These are phyloP conservation scores for Magnolia officinalis DNA, from an alignment of 164 flowering plant genomes.

Conservation along the genomic window DNA sequence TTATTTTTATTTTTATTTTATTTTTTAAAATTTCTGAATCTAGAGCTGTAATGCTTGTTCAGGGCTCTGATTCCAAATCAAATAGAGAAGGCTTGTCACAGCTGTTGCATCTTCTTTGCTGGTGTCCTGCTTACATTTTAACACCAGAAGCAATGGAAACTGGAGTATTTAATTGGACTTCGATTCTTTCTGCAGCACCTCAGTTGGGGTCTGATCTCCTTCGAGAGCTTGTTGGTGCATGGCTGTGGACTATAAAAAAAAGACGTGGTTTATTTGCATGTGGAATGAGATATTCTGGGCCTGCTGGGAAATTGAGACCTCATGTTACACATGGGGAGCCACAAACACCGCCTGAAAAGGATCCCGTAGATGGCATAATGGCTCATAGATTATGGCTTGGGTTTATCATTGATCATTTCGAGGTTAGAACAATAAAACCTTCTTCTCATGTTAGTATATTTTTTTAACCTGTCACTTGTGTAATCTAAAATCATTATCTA, in stretches of 20 bases:
- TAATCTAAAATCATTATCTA: not conserved
- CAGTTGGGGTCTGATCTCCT: slow-evolving; percentile 81
- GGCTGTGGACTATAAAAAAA: slow-evolving; percentile 97
- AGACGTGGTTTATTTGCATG: slow-evolving; percentile 91
- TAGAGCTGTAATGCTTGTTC: slow-evolving; percentile 10
- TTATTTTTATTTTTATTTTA: not conserved
- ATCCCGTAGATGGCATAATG: slow-evolving; percentile 89
- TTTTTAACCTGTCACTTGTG: not conserved
- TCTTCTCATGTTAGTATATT: not conserved
- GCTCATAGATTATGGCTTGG: slow-evolving; percentile 98
- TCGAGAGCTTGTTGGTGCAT: slow-evolving; percentile 97
- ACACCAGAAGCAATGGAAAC: slow-evolving; percentile 93
- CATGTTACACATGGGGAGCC: slow-evolving; percentile 93
- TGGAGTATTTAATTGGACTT: slow-evolving; percentile 93
- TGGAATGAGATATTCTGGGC: slow-evolving; percentile 67
- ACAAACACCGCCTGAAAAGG: slow-evolving; percentile 52
- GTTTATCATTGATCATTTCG: slow-evolving; percentile 90
- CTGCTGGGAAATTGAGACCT: slow-evolving; percentile 86
- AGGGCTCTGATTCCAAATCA: slow-evolving; percentile 67
- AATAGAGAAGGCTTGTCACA: slow-evolving; percentile 79
- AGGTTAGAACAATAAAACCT: slow-evolving; percentile 43
- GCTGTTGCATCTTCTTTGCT: slow-evolving; percentile 91
- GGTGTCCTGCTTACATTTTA: slow-evolving; percentile 98
- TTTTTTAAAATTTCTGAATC: not conserved
- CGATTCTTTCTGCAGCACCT: slow-evolving; percentile 97